Evolutionary conservation across 352 stramenopile genomes (phyloP).

Genomic region (Globisporangium apiculatum): DNA sequence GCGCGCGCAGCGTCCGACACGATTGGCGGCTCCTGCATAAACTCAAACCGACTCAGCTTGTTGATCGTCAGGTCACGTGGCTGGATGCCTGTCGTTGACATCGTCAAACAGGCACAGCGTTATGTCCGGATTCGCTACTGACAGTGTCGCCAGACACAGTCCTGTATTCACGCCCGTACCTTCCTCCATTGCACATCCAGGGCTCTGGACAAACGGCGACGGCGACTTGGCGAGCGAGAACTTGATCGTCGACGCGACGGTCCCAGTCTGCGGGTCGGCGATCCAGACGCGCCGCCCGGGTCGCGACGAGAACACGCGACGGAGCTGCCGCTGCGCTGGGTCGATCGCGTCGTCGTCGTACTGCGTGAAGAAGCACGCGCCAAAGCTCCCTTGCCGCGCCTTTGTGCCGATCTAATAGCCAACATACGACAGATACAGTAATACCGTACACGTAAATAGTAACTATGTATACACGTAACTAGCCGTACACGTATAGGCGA

Average conservation of each 20-base stretch:
- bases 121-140: too few species aligned
- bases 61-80: slow-evolving; percentile 74
- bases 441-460: background rate
- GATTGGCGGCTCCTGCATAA: slow-evolving; percentile 50
- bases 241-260: slow-evolving; percentile 77
- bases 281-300: slow-evolving; percentile 79
- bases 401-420: slow-evolving; percentile 68
- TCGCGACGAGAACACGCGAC: slow-evolving; percentile 75
- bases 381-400: slow-evolving; percentile 70
- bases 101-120: too few species aligned
- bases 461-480: too few species aligned
- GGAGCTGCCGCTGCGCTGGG: slow-evolving; percentile 48
- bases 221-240: slow-evolving; percentile 73
- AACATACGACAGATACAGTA: background rate
- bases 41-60: slow-evolving; percentile 69
- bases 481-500: background rate
- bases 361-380: slow-evolving; percentile 75
- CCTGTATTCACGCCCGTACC: slow-evolving; percentile 9
- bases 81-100: slow-evolving; percentile 30
- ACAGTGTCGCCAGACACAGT: too few species aligned
- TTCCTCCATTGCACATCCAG: slow-evolving; percentile 51
- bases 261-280: slow-evolving; percentile 65
- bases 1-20: slow-evolving; percentile 33
- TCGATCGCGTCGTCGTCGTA: slow-evolving; percentile 52
- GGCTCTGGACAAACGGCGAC: slow-evolving; percentile 44